Evolutionary conservation across 2,329 filamentous ascomycete genomes (phyloP).

Genomic region (Diaporthe amygdali): DNA sequence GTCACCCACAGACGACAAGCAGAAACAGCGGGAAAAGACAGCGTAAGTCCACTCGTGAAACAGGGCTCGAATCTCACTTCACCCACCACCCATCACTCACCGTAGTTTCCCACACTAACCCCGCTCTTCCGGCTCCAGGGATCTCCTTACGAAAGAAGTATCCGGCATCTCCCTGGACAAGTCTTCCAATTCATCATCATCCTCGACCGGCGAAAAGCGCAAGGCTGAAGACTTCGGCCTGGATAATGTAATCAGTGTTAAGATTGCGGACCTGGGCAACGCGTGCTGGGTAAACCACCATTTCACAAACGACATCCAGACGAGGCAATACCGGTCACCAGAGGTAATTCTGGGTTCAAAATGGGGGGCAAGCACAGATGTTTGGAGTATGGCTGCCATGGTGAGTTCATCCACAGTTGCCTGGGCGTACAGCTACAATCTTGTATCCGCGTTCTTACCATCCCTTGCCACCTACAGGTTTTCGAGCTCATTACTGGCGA

Average conservation of each 20-base stretch:
- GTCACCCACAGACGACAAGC: conserved; percentile 61
- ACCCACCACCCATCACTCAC: background rate
- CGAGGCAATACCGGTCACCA: conserved; percentile 93
- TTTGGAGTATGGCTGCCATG: conserved; percentile 99
- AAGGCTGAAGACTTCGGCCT: conserved; percentile 59
- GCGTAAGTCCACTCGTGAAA: conserved; percentile 68
- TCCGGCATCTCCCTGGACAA: conserved; percentile 95
- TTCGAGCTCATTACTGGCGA: conserved; percentile 98
- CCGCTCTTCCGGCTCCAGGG: conserved; percentile 54
- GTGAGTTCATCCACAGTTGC: conserved; percentile 54
- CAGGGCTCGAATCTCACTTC: background rate
- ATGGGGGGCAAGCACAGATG: conserved; percentile 99
- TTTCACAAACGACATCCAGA: conserved; percentile 99
- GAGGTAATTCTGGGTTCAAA: conserved; percentile 96
- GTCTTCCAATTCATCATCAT: conserved; percentile 50
- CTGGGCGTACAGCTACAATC: background rate
- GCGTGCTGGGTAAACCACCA: conserved; percentile 99
- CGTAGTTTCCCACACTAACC: background rate
- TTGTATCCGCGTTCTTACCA: background rate
- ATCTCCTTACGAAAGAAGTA: conserved; percentile 89
- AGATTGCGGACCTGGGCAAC: conserved; percentile 97
- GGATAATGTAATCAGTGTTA: conserved; percentile 94
- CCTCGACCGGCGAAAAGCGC: conserved; percentile 65
- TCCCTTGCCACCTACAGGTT: conserved; percentile 59
- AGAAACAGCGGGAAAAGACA: conserved; percentile 89